Conservation (phyloP, 1,139 yeast genomes). For the Yamadazyma membranifaciens region DNA sequence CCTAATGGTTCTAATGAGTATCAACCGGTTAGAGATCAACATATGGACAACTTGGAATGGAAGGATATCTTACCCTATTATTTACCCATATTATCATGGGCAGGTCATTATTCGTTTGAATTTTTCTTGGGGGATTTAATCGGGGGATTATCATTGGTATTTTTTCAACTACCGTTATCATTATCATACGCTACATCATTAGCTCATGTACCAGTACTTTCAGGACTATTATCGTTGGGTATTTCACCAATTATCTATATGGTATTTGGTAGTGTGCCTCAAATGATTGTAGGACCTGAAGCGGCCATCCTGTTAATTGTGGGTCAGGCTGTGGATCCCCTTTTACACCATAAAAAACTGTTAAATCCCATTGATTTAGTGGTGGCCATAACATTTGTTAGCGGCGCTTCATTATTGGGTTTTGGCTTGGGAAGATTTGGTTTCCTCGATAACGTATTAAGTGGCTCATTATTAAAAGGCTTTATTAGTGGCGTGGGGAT, state of each 20-base stretch:
- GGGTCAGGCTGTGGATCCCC: constrained; percentile 85
- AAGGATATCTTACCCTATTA: constrained; percentile 57
- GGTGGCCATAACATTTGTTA: constrained; percentile 69
- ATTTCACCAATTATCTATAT: constrained; percentile 82
- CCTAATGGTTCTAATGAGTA: constrained; percentile 15
- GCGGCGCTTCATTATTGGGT: constrained; percentile 73
- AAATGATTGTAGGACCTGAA: constrained; percentile 96
- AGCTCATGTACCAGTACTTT: constrained; percentile 86
- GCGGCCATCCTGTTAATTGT: constrained; percentile 89
- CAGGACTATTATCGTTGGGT: constrained; percentile 81
- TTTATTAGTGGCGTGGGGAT: constrained; percentile 92
- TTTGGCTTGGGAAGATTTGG: constrained; percentile 87
- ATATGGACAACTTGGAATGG: constrained; percentile 26
- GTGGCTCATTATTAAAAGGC: constrained; percentile 81
- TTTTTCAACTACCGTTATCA: constrained; percentile 88
- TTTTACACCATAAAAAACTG: constrained; percentile 48
- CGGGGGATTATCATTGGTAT: constrained; percentile 86
- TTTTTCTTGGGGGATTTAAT: constrained; percentile 70
- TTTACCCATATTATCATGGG: constrained; percentile 80
- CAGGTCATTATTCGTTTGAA: constrained; percentile 53
- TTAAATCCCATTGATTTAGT: constrained; percentile 64
- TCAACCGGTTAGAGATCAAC: constrained; percentile 22
- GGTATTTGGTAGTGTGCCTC: constrained; percentile 88
- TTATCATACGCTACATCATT: constrained; percentile 86
- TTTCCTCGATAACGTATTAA: constrained; percentile 80